These are phyloP conservation scores for Daldinia sp. DNA, from an alignment of 2,329 filamentous ascomycete genomes.

Conservation along the genomic window DNA sequence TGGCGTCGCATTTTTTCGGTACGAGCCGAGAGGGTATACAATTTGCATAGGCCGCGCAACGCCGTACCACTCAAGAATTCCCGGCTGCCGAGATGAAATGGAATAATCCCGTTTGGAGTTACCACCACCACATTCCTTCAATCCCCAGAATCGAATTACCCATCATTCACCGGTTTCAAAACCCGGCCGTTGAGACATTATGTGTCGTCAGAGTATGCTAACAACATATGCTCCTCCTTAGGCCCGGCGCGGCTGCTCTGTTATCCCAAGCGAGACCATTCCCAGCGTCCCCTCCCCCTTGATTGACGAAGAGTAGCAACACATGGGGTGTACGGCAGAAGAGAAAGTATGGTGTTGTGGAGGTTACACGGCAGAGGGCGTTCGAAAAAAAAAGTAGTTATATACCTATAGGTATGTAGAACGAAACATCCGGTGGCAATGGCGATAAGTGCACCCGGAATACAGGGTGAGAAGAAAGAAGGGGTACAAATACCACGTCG, in stretches of 20 bases:
- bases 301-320: constrained; percentile 12
- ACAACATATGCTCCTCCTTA: constrained; percentile 6
- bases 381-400: constrained; percentile 18
- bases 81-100: constrained; percentile 28
- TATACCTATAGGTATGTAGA: constrained; percentile 31
- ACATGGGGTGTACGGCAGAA: constrained; percentile 14
- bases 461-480: constrained; percentile 30
- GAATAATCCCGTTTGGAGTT: constrained; percentile 20
- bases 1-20: constrained; percentile 33
- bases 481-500: constrained; percentile 41
- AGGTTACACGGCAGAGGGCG: constrained; percentile 40
- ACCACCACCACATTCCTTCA: constrained; percentile 6
- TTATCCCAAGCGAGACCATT: constrained; percentile 15
- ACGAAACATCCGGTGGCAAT: constrained; percentile 39
- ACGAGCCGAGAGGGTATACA: constrained; percentile 36
- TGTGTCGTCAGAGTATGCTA: constrained; percentile 9
- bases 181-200: background rate
- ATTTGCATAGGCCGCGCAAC: constrained; percentile 21
- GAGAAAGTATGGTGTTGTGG: constrained; percentile 17
- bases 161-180: constrained; percentile 13
- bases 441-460: constrained; percentile 16
- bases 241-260: constrained; percentile 14
- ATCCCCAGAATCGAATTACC: background rate
- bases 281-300: constrained; percentile 2
- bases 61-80: constrained; percentile 31